Evolutionary conservation across 176 grass and related monocot genomes (phyloP).

Genomic region (Aegilops longissima): DNA sequence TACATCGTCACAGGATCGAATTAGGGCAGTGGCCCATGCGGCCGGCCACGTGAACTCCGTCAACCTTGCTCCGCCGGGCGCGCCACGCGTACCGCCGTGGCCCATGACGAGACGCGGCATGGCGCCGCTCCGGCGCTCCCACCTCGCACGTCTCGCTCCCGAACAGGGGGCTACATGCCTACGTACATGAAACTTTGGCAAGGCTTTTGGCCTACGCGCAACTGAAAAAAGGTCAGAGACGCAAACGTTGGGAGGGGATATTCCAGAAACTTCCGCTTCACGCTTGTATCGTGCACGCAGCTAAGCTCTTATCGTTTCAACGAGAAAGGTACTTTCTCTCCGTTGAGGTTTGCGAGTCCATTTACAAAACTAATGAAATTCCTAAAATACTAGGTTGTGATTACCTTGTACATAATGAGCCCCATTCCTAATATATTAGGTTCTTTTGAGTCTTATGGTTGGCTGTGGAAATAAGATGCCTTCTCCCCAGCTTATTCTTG

Average conservation of each 20-base stretch:
- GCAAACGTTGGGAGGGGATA: background rate
- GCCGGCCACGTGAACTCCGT: constrained; percentile 29
- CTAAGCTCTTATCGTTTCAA: too few relatives aligned
- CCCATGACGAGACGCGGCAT: background rate
- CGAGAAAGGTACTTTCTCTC: too few relatives aligned
- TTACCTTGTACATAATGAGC: too few relatives aligned
- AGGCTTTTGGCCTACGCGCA: constrained; percentile 21
- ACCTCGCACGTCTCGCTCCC: background rate
- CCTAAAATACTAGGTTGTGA: too few relatives aligned
- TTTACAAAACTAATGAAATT: too few relatives aligned
- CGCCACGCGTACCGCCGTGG: constrained; percentile 24
- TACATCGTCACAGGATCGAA: background rate
- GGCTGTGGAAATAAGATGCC: too few relatives aligned
- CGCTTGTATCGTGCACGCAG: background rate
- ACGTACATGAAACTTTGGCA: background rate
- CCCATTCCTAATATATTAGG: too few relatives aligned
- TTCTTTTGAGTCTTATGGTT: too few relatives aligned
- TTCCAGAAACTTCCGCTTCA: background rate
- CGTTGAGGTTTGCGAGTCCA: too few relatives aligned
- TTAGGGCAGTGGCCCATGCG: background rate
- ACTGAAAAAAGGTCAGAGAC: constrained; percentile 18
- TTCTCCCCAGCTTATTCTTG: too few relatives aligned
- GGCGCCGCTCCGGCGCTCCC: background rate
- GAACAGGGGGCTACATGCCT: background rate
- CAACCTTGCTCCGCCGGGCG: background rate